A percentile compares a stretch with the other conserved stretches of the same genome.
phyloP scores from a whole-genome alignment of 768 basidiomycete species.

The Lactifluus pinguis region DNA sequence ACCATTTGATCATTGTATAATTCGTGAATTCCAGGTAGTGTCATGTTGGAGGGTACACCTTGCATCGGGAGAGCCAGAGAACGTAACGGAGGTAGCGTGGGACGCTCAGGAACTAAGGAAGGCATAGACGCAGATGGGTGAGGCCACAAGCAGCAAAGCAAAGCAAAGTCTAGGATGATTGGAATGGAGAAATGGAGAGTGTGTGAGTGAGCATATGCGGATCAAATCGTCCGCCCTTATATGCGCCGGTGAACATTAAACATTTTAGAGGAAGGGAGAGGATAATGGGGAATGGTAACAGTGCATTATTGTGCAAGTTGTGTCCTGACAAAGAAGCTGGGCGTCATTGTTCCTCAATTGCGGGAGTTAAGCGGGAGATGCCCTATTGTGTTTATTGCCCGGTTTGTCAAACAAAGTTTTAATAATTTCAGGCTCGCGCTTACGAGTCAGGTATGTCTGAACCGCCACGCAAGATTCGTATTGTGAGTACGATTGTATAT shows the following conservation, averaged over 20 bases:
- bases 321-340: constrained; percentile 1
- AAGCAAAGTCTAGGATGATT: no score
- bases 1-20: not conserved
- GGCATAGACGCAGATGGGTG: constrained; percentile 3
- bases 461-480: constrained; percentile 10
- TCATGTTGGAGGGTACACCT: constrained; percentile 4
- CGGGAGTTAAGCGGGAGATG: not conserved
- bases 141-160: not conserved
- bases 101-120: constrained; percentile 11
- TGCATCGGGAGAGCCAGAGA: constrained; percentile 18
- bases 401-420: not conserved
- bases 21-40: constrained; percentile 8
- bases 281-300: not conserved
- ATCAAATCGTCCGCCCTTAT: constrained; percentile 6
- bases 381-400: not conserved
- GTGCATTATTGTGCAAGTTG: constrained; percentile 13
- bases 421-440: not conserved
- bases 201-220: not conserved
- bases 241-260: not conserved
- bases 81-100: constrained; percentile 16
- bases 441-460: constrained; percentile 9
- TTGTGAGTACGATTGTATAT: constrained; percentile 9
- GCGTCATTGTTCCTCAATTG: constrained; percentile 13
- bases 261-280: not conserved
- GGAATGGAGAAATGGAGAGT: not conserved